Evolutionary conservation across 805 yeast species (phyloP), one percentile per base, ranked within the genome.

Genomic region (Metahyphopichia silvanorum): DNA sequence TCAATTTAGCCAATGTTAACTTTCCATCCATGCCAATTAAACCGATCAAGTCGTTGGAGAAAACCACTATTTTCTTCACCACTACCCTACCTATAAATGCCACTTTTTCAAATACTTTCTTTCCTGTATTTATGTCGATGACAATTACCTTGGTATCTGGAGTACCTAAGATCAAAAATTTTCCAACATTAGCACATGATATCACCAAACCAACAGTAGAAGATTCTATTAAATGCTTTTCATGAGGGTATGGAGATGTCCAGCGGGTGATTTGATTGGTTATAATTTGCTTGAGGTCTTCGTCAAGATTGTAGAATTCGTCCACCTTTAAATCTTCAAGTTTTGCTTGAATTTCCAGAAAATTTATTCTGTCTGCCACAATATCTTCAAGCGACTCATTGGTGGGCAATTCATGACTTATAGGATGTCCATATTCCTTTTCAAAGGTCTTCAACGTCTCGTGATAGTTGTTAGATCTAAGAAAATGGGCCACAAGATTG

Each of bases 1-100:
- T 31, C 20, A 26, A 38, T 29, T 29, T 24, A 11, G 16, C 37
- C 11, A 60, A 42, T 27, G 53, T 52, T 2, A 69, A 44, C 22
- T 47, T 51, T 6, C 83, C 83, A 48, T 74, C 69, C 77, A 77
- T 74, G 1, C 78, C 81, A 29, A 73, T 70, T 10, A 71, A 49
- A 6, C 70, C 34, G 1, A 73, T 29, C 14, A 11, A 18, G 14
- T 31, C 35, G 8, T 57, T 42, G 5, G 43, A 38, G 7, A 64
- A 30, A 5, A 46, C 54, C 19, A 58, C 53, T 5, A 66, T 51
- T 19, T 59, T 59, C 38, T 71, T 68, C 21, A 66, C 54, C 12
- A 63, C 65, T 3, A 36, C 49, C 4, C 39, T 35, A 4, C 51
- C 63, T 15, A 47, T 31, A 18, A 44, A 27, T 24, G 37, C 27